These are phyloP conservation scores for Quercus aquifolioides DNA, from an alignment of 306 rosid species.

Conservation along the genomic window DNA sequence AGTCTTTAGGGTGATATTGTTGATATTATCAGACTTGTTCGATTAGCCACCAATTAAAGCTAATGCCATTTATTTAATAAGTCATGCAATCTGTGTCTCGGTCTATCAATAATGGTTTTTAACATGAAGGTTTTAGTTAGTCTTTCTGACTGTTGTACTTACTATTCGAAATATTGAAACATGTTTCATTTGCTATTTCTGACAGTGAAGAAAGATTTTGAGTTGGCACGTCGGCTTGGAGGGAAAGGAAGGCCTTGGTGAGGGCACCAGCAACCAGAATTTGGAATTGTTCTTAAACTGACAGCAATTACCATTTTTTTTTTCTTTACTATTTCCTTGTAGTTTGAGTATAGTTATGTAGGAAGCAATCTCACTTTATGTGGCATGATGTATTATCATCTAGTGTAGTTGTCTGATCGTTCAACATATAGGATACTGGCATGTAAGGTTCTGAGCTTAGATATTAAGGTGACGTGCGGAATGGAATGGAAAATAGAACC, in stretches of 20 bases:
- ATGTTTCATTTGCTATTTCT: slow-evolving; percentile 18
- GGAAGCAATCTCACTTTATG: not conserved
- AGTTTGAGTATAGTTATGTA: slow-evolving; percentile 12
- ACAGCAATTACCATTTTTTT: not conserved
- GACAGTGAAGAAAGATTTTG: slow-evolving; percentile 87
- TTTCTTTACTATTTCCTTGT: not conserved
- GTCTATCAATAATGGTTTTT: not conserved
- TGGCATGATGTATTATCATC: not conserved
- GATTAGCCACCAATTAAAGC: not conserved
- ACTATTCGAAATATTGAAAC: not conserved
- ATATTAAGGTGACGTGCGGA: not conserved
- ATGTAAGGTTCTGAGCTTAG: not conserved
- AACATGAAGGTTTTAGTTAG: not conserved
- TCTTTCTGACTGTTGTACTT: not conserved
- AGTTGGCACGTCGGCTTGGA: slow-evolving; percentile 82
- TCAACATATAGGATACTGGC: not conserved
- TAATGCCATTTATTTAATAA: not conserved
- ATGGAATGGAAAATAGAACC: not conserved
- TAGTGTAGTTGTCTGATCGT: not conserved
- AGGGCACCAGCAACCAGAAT: slow-evolving; percentile 12
- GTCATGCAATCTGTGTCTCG: not conserved
- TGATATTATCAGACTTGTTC: not conserved
- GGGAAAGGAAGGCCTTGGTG: slow-evolving; percentile 72
- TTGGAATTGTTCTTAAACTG: slow-evolving; percentile 9
- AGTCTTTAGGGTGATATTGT: not conserved